phyloP scores from a whole-genome alignment of 192 early-diverging fungal genomes.

The Backusella australiensis region DNA sequence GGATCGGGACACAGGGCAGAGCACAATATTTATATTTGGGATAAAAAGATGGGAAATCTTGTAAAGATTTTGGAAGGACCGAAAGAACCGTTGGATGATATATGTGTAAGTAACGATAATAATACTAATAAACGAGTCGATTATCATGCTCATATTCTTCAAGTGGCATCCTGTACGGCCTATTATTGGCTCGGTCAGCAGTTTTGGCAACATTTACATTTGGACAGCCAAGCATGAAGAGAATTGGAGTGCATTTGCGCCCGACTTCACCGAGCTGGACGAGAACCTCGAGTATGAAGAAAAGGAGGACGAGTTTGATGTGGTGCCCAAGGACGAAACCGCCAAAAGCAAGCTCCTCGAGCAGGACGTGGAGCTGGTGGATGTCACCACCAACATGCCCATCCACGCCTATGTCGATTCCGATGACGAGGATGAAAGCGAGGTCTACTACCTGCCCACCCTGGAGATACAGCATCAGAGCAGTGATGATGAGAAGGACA shows the following conservation, averaged over 20 bases:
- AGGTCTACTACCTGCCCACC: conserved; percentile 47
- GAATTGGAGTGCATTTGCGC: conserved; percentile 93
- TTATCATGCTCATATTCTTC: too few species aligned
- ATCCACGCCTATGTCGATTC: conserved; percentile 48
- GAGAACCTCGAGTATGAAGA: conserved; percentile 96
- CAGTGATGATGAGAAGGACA: background rate
- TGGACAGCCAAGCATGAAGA: conserved; percentile 82
- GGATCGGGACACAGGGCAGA: conserved; percentile 82
- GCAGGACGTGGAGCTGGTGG: conserved; percentile 43
- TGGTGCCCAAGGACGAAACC: conserved; percentile 53
- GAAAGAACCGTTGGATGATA: conserved; percentile 76
- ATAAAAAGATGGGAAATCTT: conserved; percentile 74
- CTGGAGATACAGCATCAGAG: background rate
- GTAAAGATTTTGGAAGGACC: conserved; percentile 93
- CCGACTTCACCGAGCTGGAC: conserved; percentile 89
- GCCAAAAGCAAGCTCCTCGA: conserved; percentile 42
- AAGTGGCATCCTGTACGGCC: conserved; percentile 86
- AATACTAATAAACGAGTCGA: too few species aligned
- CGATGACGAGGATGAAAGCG: conserved; percentile 42
- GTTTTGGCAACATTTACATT: conserved; percentile 80
- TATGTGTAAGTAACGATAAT: conserved; percentile 49
- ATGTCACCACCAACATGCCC: conserved; percentile 48
- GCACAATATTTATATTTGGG: conserved; percentile 96
- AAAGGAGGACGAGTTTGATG: conserved; percentile 92
- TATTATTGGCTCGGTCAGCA: conserved; percentile 79